These are phyloP conservation scores for Penicillium sp. DNA, from an alignment of 2,329 filamentous ascomycete species.

Conservation along the genomic window DNA sequence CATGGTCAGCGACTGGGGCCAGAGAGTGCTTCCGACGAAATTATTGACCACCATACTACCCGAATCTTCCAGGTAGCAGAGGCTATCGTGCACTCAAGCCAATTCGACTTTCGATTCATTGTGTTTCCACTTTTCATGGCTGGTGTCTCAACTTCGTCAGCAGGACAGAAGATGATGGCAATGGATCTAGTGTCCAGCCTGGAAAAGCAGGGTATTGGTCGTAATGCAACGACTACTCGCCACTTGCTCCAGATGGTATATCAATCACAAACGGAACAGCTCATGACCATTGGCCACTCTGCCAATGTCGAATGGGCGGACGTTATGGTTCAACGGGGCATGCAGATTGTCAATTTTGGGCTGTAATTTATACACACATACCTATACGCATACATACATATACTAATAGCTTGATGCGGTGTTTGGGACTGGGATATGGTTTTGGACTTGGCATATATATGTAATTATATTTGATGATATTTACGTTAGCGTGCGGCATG, in stretches of 20 bases:
- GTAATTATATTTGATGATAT: constrained; percentile 18
- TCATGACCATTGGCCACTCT: constrained; percentile 36
- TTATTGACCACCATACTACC: constrained; percentile 43
- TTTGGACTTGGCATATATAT: constrained; percentile 10
- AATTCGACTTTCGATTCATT: constrained; percentile 43
- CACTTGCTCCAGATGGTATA: constrained; percentile 46
- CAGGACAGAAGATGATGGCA: constrained; percentile 43
- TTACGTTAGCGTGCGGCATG: constrained; percentile 17
- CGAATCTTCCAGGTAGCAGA: constrained; percentile 46
- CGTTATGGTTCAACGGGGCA: constrained; percentile 42
- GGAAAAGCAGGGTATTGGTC: constrained; percentile 47
- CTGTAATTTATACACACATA: constrained; percentile 31
- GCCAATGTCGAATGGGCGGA: constrained; percentile 50
- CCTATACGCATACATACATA: constrained; percentile 8
- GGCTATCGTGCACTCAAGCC: constrained; percentile 35
- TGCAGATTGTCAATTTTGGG: constrained; percentile 51
- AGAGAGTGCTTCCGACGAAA: constrained; percentile 32
- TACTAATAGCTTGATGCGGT: background rate
- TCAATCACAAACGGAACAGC: constrained; percentile 44
- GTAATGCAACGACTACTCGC: constrained; percentile 45
- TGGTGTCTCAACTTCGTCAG: constrained; percentile 41
- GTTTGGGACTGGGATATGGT: background rate
- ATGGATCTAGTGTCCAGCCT: constrained; percentile 48
- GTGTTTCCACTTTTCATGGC: constrained; percentile 55
- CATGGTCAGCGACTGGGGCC: constrained; percentile 43